Percentiles rank a stretch among this genome's conserved stretches.
phyloP scores from a whole-genome alignment of 345 rosid genomes.

The Cardamine chenopodiifolia region DNA sequence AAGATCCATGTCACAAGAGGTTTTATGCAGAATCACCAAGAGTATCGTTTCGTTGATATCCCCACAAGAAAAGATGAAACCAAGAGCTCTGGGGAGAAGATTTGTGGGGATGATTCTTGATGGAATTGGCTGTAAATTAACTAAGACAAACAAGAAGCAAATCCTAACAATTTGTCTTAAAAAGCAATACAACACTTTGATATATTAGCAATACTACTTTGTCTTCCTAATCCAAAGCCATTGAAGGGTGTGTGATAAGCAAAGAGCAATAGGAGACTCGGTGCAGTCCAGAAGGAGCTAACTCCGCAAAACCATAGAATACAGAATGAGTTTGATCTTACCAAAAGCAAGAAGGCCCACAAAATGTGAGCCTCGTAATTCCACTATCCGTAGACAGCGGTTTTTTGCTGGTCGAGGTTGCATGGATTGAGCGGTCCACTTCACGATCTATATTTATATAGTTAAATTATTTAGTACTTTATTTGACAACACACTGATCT shows the following conservation, averaged over 20 bases:
- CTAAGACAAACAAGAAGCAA: not conserved
- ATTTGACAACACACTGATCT: not conserved
- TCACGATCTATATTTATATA: slow-evolving; percentile 21
- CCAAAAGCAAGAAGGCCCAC: not conserved
- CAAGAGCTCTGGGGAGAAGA: not conserved
- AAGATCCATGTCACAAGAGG: not conserved
- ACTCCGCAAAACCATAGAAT: not conserved
- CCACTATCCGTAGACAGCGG: slow-evolving; percentile 22
- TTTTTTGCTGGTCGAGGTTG: slow-evolving; percentile 24
- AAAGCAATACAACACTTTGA: not conserved
- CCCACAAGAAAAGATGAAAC: not conserved
- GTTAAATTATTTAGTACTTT: not conserved
- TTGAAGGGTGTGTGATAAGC: not conserved
- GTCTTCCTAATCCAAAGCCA: not conserved
- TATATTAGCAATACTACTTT: not conserved
- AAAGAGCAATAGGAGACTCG: not conserved
- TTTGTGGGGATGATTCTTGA: not conserved
- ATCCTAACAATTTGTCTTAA: not conserved
- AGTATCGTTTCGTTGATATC: not conserved
- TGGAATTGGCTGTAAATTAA: not conserved
- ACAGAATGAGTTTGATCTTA: not conserved
- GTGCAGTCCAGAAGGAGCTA: not conserved
- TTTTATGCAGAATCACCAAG: not conserved
- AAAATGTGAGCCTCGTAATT: slow-evolving; percentile 26
- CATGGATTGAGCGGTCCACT: slow-evolving; percentile 40